Evolutionary conservation across 495 filamentous ascomycete genomes (phyloP).

Genomic region (Penicillium bovifimosum): DNA sequence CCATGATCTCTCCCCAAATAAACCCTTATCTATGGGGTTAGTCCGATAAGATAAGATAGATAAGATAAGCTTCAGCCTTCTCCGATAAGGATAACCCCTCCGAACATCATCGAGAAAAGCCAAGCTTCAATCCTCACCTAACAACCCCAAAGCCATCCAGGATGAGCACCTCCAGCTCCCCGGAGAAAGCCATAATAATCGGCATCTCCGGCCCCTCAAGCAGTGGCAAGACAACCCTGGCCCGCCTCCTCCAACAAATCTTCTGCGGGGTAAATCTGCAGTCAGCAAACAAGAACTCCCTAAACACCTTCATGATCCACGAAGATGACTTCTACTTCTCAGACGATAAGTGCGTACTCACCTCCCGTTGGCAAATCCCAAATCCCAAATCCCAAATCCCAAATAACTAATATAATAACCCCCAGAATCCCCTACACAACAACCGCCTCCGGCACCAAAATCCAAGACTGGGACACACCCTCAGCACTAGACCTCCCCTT

Average conservation of each 20-base stretch:
- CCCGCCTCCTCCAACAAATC: slow-evolving; percentile 65
- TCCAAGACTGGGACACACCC: slow-evolving; percentile 85
- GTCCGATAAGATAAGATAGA: slow-evolving; percentile 6
- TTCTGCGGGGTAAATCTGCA: slow-evolving; percentile 38
- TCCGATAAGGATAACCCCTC: no score
- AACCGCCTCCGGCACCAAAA: slow-evolving; percentile 37
- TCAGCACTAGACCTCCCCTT: slow-evolving; percentile 62
- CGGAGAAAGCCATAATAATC: slow-evolving; percentile 48
- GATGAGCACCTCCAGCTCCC: not conserved
- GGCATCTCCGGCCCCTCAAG: slow-evolving; percentile 72
- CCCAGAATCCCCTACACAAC: slow-evolving; percentile 47
- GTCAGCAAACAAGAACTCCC: not conserved
- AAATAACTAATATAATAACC: not conserved
- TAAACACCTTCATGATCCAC: slow-evolving; percentile 69
- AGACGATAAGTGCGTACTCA: slow-evolving; percentile 63
- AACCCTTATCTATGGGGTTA: not conserved
- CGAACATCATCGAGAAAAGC: not conserved
- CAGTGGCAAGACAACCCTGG: slow-evolving; percentile 75
- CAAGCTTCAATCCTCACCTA: not conserved
- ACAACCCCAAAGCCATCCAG: not conserved
- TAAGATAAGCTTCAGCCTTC: not conserved
- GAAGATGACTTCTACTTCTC: slow-evolving; percentile 89
- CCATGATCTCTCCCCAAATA: no score
- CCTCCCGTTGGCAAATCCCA: no score
- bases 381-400: not conserved